phyloP scores from a whole-genome alignment of 2,329 filamentous ascomycete species.

The Aspergillus felis region DNA sequence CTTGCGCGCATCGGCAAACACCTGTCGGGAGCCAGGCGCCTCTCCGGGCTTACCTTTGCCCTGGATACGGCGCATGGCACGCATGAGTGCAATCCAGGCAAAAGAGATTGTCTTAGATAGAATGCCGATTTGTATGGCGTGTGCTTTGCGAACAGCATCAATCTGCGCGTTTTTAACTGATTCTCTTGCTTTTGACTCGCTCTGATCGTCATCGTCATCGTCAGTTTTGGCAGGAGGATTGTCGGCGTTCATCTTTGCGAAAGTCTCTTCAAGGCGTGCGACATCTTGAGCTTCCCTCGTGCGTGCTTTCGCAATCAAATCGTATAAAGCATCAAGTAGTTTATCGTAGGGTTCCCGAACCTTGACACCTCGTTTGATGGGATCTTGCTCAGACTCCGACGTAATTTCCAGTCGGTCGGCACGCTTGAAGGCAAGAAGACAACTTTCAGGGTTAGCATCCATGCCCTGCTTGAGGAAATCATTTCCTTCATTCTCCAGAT shows the following conservation, averaged over 20 bases:
- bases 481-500: slow-evolving; percentile 66
- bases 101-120: slow-evolving; percentile 85
- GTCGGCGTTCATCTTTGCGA: slow-evolving; percentile 40
- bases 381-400: slow-evolving; percentile 69
- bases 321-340: slow-evolving; percentile 83
- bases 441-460: slow-evolving; percentile 87
- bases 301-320: slow-evolving; percentile 68
- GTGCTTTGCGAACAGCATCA: slow-evolving; percentile 59
- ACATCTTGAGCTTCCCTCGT: slow-evolving; percentile 62
- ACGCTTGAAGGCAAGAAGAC: slow-evolving; percentile 81
- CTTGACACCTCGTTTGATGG: slow-evolving; percentile 61
- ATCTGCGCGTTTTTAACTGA: slow-evolving; percentile 53
- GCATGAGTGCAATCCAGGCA: slow-evolving; percentile 91
- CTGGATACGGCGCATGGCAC: slow-evolving; percentile 89
- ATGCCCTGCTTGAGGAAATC: slow-evolving; percentile 80
- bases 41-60: slow-evolving; percentile 72
- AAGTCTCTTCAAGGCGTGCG: slow-evolving; percentile 53
- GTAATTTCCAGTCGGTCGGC: slow-evolving; percentile 82
- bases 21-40: slow-evolving; percentile 70
- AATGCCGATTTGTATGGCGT: slow-evolving; percentile 67
- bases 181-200: slow-evolving; percentile 48
- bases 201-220: slow-evolving; percentile 53
- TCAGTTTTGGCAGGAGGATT: slow-evolving; percentile 41
- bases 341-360: slow-evolving; percentile 81
- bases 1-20: slow-evolving; percentile 85